Evolutionary conservation across 805 yeast genomes (phyloP).

Genomic region (Yamadazyma nakazawae): DNA sequence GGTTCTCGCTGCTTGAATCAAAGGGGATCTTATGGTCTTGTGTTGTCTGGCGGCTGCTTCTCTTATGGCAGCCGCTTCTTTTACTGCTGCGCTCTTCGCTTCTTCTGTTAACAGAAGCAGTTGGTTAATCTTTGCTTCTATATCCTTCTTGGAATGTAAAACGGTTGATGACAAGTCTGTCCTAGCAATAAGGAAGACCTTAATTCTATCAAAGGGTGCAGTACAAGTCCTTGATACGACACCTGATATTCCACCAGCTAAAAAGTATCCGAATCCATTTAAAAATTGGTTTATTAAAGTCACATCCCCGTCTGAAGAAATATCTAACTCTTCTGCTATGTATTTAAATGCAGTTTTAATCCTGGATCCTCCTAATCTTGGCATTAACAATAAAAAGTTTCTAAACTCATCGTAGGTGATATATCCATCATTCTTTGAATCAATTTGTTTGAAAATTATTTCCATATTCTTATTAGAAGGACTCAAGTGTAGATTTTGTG

Average conservation of each 20-base stretch:
- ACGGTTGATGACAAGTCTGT: constrained; percentile 75
- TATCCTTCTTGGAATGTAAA: constrained; percentile 51
- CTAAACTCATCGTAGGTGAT: constrained; percentile 86
- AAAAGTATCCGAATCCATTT: constrained; percentile 83
- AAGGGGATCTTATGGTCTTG: constrained; percentile 63
- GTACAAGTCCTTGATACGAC: constrained; percentile 95
- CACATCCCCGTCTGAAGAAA: constrained; percentile 90
- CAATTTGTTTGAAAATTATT: constrained; percentile 53
- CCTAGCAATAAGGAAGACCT: constrained; percentile 90
- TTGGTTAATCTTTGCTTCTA: constrained; percentile 13
- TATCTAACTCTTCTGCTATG: constrained; percentile 73
- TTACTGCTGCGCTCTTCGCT: constrained; percentile 9
- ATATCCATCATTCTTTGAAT: constrained; percentile 55
- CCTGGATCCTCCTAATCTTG: constrained; percentile 72
- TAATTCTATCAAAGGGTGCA: constrained; percentile 94
- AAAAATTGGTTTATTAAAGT: constrained; percentile 74
- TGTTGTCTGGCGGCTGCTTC: constrained; percentile 1
- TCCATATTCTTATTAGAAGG: constrained; percentile 54
- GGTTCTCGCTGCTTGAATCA: constrained; percentile 74
- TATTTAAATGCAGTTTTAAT: constrained; percentile 77
- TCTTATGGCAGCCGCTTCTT: constrained; percentile 9
- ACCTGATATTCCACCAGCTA: constrained; percentile 95
- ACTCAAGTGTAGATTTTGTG: constrained; percentile 46
- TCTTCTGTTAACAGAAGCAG: constrained; percentile 1
- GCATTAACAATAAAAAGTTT: constrained; percentile 77